These are phyloP conservation scores for Blastobotrys ciferrii DNA, from an alignment of 1,139 yeast genomes.

Conservation along the genomic window DNA sequence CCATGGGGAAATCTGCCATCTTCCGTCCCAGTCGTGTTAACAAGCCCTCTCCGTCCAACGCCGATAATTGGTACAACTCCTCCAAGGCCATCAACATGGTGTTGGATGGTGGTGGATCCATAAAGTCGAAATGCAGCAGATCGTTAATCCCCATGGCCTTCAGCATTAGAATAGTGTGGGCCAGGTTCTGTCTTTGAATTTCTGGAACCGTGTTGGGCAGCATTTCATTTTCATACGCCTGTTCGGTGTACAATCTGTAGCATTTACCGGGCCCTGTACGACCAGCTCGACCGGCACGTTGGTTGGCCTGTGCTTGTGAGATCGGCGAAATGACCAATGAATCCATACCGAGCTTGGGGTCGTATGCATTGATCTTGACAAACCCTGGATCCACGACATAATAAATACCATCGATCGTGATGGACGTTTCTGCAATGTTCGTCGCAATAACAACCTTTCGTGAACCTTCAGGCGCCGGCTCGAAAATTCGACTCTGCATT, in stretches of 20 bases:
- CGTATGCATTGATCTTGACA: constrained; percentile 74
- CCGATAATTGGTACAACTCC: constrained; percentile 77
- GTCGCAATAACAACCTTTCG: constrained; percentile 77
- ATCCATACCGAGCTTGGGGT: constrained; percentile 76
- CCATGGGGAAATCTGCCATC: constrained; percentile 96
- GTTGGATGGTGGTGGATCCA: constrained; percentile 89
- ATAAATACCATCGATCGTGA: constrained; percentile 74
- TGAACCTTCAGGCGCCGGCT: constrained; percentile 67
- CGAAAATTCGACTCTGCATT: constrained; percentile 69
- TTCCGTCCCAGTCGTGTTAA: constrained; percentile 72
- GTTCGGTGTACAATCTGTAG: constrained; percentile 68
- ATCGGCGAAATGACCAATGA: constrained; percentile 69
- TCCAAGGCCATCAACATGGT: constrained; percentile 77
- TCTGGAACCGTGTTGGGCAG: constrained; percentile 83
- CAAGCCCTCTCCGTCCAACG: constrained; percentile 75
- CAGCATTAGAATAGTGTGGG: constrained; percentile 81
- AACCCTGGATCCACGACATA: constrained; percentile 82
- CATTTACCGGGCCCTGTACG: constrained; percentile 86
- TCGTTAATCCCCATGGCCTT: constrained; percentile 96
- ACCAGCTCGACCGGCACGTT: constrained; percentile 82
- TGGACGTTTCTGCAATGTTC: constrained; percentile 78
- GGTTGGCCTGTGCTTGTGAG: constrained; percentile 80
- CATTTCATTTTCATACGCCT: constrained; percentile 74
- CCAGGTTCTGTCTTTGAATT: constrained; percentile 84
- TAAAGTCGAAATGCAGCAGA: constrained; percentile 74